These are phyloP conservation scores for Talinum fruticosum DNA, from an alignment of 148 eudicot species.

Conservation along the genomic window DNA sequence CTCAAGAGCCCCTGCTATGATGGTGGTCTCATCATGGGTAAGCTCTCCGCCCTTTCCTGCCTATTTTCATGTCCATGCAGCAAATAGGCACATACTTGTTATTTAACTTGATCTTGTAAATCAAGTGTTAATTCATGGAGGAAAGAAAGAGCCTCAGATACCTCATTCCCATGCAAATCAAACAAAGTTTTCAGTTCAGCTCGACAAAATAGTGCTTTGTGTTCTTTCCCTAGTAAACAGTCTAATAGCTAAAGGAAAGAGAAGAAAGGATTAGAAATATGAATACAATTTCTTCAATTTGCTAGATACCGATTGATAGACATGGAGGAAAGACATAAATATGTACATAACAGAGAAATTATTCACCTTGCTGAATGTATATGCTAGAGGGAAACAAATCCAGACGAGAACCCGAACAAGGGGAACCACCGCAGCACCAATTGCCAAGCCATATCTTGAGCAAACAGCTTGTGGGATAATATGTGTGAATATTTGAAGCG, in stretches of 20 bases:
- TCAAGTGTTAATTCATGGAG: neutral
- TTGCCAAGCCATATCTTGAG: slow-evolving; percentile 46
- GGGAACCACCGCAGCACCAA: slow-evolving; percentile 59
- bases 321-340: neutral
- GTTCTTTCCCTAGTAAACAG: slow-evolving; percentile 46
- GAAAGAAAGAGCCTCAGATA: slow-evolving; percentile 16
- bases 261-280: neutral
- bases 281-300: neutral
- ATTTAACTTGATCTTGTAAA: no score
- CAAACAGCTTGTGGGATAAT: slow-evolving; percentile 59
- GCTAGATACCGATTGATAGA: neutral
- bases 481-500: slow-evolving; percentile 18
- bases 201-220: slow-evolving; percentile 47
- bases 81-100: neutral
- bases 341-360: neutral
- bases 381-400: slow-evolving; percentile 58
- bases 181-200: slow-evolving; percentile 65
- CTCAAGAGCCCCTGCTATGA: slow-evolving; percentile 60
- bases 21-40: slow-evolving; percentile 48
- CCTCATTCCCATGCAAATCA: slow-evolving; percentile 55
- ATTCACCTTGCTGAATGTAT: slow-evolving; percentile 73
- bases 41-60: slow-evolving; percentile 70
- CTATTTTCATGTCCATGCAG: slow-evolving; percentile 24
- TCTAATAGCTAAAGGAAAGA: slow-evolving; percentile 45
- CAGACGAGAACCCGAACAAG: slow-evolving; percentile 55